Conservation (phyloP, 352 stramenopile species). For the Globisporangium acanthophoron region DNA sequence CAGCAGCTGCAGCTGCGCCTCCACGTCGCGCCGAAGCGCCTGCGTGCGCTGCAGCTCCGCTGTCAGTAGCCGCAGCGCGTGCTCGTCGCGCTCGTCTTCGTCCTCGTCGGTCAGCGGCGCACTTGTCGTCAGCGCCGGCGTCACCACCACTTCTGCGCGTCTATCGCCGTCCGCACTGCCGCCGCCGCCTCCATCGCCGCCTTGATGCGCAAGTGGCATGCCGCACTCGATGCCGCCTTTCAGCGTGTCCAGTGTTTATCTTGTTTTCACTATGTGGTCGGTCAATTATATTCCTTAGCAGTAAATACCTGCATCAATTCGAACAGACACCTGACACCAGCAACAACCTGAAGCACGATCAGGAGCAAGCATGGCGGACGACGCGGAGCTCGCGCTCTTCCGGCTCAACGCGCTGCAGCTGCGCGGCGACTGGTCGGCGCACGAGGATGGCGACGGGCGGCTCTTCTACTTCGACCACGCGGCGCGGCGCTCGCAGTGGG, state of each 20-base stretch:
- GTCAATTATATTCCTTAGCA: too few species aligned
- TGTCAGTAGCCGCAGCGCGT: slow-evolving; percentile 36
- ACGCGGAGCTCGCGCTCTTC: slow-evolving; percentile 17
- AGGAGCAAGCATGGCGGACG: background rate
- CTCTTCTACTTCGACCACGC: slow-evolving; percentile 75
- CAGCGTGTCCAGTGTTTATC: too few species aligned
- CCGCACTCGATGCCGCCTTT: too few species aligned
- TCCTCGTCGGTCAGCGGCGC: slow-evolving; percentile 2
- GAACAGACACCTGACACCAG: too few species aligned
- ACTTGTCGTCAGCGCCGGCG: background rate
- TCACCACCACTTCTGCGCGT: too few species aligned
- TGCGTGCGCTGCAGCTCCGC: slow-evolving; percentile 44
- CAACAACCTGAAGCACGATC: too few species aligned
- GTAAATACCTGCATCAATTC: too few species aligned
- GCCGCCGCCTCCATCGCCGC: background rate
- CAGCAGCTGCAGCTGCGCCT: slow-evolving; percentile 32
- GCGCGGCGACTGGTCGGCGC: slow-evolving; percentile 58
- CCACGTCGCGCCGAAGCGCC: slow-evolving; percentile 30
- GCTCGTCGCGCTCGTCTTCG: slow-evolving; percentile 26
- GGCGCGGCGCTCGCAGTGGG: slow-evolving; percentile 49
- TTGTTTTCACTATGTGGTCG: too few species aligned
- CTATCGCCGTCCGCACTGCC: background rate
- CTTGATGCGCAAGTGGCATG: too few species aligned
- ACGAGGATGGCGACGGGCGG: slow-evolving; percentile 63
- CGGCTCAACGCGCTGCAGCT: slow-evolving; percentile 51